A percentile compares a stretch with the other conserved stretches of the same genome.
phyloP scores from a whole-genome alignment of 768 basidiomycete genomes.

The Cyclocybe aegerita region DNA sequence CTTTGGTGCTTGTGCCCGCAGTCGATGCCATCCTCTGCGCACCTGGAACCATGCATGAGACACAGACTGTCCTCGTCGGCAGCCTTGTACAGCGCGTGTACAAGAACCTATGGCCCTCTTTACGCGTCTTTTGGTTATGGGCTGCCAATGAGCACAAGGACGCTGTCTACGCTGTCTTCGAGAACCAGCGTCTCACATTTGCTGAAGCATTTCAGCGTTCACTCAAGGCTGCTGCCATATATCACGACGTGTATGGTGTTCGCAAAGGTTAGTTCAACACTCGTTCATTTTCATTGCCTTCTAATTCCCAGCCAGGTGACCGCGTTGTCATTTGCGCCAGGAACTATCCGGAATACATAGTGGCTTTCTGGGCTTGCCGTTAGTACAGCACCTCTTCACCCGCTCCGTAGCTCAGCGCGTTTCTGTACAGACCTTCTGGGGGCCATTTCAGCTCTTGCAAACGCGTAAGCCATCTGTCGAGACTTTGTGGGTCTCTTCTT shows the following conservation, averaged over 20 bases:
- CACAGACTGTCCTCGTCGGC: slow-evolving; percentile 45
- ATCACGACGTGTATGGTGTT: slow-evolving; percentile 45
- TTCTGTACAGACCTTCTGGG: slow-evolving; percentile 50
- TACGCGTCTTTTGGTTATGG: slow-evolving; percentile 55
- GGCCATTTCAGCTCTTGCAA: slow-evolving; percentile 59
- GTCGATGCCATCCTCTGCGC: slow-evolving; percentile 34
- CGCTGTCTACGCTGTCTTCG: slow-evolving; percentile 54
- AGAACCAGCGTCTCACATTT: slow-evolving; percentile 47
- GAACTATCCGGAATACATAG: slow-evolving; percentile 60
- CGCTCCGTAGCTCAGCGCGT: slow-evolving; percentile 5
- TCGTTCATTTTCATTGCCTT: neutral
- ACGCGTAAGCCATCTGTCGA: slow-evolving; percentile 43
- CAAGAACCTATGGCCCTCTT: slow-evolving; percentile 53
- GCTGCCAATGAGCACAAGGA: slow-evolving; percentile 38
- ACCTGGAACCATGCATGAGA: slow-evolving; percentile 47
- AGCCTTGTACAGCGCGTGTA: slow-evolving; percentile 52
- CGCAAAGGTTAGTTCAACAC: slow-evolving; percentile 40
- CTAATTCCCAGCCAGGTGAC: slow-evolving; percentile 36
- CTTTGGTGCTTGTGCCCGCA: slow-evolving; percentile 3
- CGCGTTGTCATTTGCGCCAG: slow-evolving; percentile 62
- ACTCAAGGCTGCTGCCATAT: slow-evolving; percentile 41
- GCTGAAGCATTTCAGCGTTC: slow-evolving; percentile 43
- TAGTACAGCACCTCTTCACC: slow-evolving; percentile 19
- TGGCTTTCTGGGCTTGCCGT: slow-evolving; percentile 65
- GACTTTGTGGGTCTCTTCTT: slow-evolving; percentile 42